Conservation (phyloP, 352 stramenopile genomes). For the Globisporangium yorkense region DNA sequence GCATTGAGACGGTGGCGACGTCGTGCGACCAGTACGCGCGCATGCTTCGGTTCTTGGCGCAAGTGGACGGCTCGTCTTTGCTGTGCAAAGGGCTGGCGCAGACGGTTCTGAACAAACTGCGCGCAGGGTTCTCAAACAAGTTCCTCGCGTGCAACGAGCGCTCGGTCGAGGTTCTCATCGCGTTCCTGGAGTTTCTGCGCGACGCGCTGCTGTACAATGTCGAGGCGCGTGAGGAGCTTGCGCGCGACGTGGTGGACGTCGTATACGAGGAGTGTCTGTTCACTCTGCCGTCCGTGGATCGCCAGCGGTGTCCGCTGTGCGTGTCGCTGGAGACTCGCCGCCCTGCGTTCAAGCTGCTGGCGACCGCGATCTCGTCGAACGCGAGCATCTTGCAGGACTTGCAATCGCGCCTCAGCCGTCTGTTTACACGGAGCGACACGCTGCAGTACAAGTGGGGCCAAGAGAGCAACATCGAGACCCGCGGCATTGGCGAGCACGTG, state of each 20-base stretch:
- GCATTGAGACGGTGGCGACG: conserved; percentile 55
- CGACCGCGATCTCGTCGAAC: conserved; percentile 69
- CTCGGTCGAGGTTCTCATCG: conserved; percentile 61
- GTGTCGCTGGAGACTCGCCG: conserved; percentile 72
- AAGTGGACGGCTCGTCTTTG: conserved; percentile 39
- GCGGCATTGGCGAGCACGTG: conserved; percentile 78
- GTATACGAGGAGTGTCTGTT: conserved; percentile 85
- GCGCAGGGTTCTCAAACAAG: conserved; percentile 67
- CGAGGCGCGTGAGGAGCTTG: conserved; percentile 43
- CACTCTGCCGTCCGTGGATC: conserved; percentile 61
- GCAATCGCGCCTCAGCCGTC: conserved; percentile 36
- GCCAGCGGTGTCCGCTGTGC: conserved; percentile 61
- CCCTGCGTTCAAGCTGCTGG: conserved; percentile 76
- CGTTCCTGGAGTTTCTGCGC: conserved; percentile 71
- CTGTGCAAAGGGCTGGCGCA: conserved; percentile 51
- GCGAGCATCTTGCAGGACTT: conserved; percentile 56
- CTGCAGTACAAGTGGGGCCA: conserved; percentile 75
- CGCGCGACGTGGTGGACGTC: conserved; percentile 63
- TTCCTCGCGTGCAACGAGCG: conserved; percentile 72
- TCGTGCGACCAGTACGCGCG: conserved; percentile 68
- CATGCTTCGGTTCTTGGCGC: conserved; percentile 65
- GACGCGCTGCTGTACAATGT: conserved; percentile 59
- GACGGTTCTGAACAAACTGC: conserved; percentile 54
- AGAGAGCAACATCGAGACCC: conserved; percentile 78
- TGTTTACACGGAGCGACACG: conserved; percentile 63